Evolutionary conservation across 768 basidiomycete species (phyloP).

Genomic region (Trametes cingulata): DNA sequence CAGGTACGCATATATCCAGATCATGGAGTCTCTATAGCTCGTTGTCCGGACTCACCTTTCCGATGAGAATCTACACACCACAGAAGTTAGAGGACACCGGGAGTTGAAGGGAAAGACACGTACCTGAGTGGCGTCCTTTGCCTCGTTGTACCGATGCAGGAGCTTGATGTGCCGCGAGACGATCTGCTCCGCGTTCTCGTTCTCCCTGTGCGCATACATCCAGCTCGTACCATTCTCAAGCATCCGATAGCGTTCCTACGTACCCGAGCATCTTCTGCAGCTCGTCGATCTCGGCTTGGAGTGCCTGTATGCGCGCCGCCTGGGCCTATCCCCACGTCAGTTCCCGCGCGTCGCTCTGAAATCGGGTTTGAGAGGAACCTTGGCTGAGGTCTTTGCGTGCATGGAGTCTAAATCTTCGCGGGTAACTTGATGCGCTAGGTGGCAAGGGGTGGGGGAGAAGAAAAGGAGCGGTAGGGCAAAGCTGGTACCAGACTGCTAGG

Average conservation of each 20-base stretch:
- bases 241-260: conserved; percentile 19
- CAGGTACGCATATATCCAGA: conserved; percentile 21
- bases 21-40: too few relatives aligned
- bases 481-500: too few relatives aligned
- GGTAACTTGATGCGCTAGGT: neutral
- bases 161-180: conserved; percentile 70
- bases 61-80: conserved; percentile 80
- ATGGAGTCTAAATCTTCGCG: neutral
- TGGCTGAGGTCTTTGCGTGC: conserved; percentile 20
- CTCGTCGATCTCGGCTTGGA: conserved; percentile 49
- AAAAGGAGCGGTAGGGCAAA: neutral
- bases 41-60: conserved; percentile 52
- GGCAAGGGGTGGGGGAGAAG: neutral
- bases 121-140: conserved; percentile 83
- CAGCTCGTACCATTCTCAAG: neutral
- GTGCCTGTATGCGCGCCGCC: conserved; percentile 46
- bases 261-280: conserved; percentile 53
- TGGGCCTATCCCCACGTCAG: too few relatives aligned
- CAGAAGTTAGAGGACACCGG: neutral
- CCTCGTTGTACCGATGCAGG: conserved; percentile 76
- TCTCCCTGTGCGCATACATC: conserved; percentile 30
- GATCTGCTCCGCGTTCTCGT: conserved; percentile 55
- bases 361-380: neutral
- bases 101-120: neutral
- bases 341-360: too few relatives aligned